A percentile compares a stretch with the other conserved stretches of the same genome.
Conservation (phyloP, 768 basidiomycete genomes). For the Calocera viscosa region DNA sequence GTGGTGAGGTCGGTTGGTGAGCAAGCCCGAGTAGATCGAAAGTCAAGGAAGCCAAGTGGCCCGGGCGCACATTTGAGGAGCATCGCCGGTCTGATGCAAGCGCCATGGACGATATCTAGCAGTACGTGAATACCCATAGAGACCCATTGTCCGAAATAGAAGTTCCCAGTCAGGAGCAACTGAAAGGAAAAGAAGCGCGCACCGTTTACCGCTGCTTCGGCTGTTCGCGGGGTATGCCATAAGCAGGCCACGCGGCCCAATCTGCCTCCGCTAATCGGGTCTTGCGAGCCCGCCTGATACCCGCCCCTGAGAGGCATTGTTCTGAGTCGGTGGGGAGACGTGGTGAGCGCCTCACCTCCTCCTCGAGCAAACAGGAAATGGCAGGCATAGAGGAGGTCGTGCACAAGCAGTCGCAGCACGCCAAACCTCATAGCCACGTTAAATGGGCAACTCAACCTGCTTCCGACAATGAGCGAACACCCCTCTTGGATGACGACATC, state of each 20-base stretch:
- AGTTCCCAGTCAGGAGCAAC: not conserved
- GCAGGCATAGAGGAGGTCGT: not conserved
- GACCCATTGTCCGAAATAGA: not conserved
- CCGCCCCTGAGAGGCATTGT: not conserved
- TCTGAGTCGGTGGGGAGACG: no score
- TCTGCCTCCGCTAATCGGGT: not conserved
- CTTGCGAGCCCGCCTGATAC: not conserved
- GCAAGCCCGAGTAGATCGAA: slow-evolving; percentile 14
- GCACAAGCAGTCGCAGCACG: not conserved
- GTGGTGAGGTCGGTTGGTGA: slow-evolving; percentile 62
- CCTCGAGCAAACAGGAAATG: not conserved
- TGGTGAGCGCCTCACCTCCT: no score
- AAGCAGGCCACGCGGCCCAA: not conserved
- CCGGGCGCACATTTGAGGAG: not conserved
- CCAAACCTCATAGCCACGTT: not conserved
- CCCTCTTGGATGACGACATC: slow-evolving; percentile 4
- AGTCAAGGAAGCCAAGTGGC: slow-evolving; percentile 7
- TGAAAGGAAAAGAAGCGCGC: not conserved
- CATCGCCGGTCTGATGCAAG: no score
- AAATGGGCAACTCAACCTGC: slow-evolving; percentile 1
- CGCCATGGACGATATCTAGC: no score
- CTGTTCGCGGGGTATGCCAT: slow-evolving; percentile 5
- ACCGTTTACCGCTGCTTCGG: not conserved
- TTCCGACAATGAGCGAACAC: slow-evolving; percentile 3
- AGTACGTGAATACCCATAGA: slow-evolving; percentile 9